Percentiles rank a stretch among this genome's conserved stretches.
Evolutionary conservation across 2,329 filamentous ascomycete genomes (phyloP).

Genomic region (Lecanosticta acicola): DNA sequence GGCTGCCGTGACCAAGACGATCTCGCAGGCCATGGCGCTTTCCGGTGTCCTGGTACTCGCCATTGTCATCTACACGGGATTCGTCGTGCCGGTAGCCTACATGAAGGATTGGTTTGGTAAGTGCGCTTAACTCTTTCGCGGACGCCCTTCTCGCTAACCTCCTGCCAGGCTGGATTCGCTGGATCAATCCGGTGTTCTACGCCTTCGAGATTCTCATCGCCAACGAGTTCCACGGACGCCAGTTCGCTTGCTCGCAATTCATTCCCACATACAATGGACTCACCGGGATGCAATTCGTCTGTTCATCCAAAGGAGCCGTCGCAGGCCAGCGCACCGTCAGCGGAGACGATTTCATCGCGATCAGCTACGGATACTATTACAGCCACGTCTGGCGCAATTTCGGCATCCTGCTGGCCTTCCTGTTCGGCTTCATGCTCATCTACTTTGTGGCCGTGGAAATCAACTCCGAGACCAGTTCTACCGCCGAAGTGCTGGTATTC

Average conservation of each 20-base stretch:
- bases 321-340: slow-evolving; percentile 35
- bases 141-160: background rate
- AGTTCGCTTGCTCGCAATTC: slow-evolving; percentile 33
- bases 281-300: slow-evolving; percentile 33
- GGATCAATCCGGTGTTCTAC: slow-evolving; percentile 57
- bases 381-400: slow-evolving; percentile 53
- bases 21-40: slow-evolving; percentile 59
- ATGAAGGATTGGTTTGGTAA: slow-evolving; percentile 55
- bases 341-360: slow-evolving; percentile 35
- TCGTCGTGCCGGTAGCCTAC: slow-evolving; percentile 25
- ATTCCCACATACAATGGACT: slow-evolving; percentile 35
- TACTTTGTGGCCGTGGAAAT: slow-evolving; percentile 62
- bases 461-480: slow-evolving; percentile 58
- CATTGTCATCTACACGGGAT: slow-evolving; percentile 60
- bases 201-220: slow-evolving; percentile 57
- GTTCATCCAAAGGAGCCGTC: slow-evolving; percentile 35
- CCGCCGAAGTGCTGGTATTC: slow-evolving; percentile 66
- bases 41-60: slow-evolving; percentile 49
- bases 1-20: slow-evolving; percentile 53
- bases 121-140: slow-evolving; percentile 26
- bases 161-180: slow-evolving; percentile 22
- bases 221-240: slow-evolving; percentile 46
- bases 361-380: slow-evolving; percentile 37
- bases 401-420: slow-evolving; percentile 60
- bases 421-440: slow-evolving; percentile 57